Evolutionary conservation across 495 filamentous ascomycete genomes (phyloP), one percentile per base, ranked within the genome.

Genomic region (Penicillium bovifimosum): DNA sequence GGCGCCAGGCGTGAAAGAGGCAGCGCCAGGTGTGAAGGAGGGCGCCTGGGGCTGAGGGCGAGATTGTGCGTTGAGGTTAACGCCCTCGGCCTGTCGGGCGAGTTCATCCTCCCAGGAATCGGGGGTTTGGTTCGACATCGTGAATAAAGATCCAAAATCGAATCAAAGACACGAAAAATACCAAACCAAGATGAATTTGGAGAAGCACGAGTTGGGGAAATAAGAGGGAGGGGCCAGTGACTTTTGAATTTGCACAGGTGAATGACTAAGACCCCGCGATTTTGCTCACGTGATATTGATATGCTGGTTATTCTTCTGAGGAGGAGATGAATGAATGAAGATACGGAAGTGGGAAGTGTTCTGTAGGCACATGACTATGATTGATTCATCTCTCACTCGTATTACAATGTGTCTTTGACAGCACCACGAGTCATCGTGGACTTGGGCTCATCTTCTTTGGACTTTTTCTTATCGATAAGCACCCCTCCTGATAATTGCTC

Each of bases 21-120:
- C 79, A 14, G 87, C 90, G 33, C 86, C 89, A 3, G 90, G 86
- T 27, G 58, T 46, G 63, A 77, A 67, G 6, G 73, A 50, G 58
- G 74, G 60, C 60, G 77, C 74, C 67, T 81, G 82, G 54, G 77
- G 71, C 65, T 84, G 82, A 35, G 91, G 66, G 58, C 89, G 90
- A 68, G 88, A 78, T 61, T 88, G 85, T 56, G 84, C 78, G 69
- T 92, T 91, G 66, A 86, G 80, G 50, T 88, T 82, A 56, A 96
- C 82, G 57, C 87, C 83, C 52, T 93, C 87, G 47, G 96, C 87
- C 75, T 95, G 88, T 41, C 83, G 86, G 33, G 89, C 83, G 65
- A 90, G 85, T 53, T 95, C 93, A 59, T 98, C 90, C 75, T 98
- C 93, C 93, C 93, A 98, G 16, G 87, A 92, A 54, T 95, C 90